Evolutionary conservation across 2,329 filamentous ascomycete species (phyloP).

Genomic region (Trichoderma hamatum): DNA sequence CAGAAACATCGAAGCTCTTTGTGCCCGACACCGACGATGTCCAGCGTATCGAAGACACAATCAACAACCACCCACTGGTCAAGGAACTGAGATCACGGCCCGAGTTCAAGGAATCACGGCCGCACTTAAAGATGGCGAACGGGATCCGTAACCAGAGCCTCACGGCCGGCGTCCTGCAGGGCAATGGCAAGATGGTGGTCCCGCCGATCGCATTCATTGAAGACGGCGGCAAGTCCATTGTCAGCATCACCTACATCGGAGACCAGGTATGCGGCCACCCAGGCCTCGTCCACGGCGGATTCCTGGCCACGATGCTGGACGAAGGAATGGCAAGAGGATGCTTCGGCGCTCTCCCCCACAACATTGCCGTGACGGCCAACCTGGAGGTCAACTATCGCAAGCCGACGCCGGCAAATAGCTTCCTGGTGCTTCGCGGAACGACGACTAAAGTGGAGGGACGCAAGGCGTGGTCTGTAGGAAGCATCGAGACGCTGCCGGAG

Average conservation of each 20-base stretch:
- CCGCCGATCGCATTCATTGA: conserved; percentile 80
- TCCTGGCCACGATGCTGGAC: conserved; percentile 90
- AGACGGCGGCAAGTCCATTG: conserved; percentile 66
- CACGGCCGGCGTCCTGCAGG: conserved; percentile 78
- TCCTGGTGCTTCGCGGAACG: conserved; percentile 75
- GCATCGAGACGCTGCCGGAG: conserved; percentile 75
- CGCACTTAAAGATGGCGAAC: conserved; percentile 82
- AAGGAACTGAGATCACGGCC: conserved; percentile 67
- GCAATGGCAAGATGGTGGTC: conserved; percentile 74
- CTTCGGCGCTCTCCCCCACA: conserved; percentile 84
- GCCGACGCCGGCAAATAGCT: conserved; percentile 74
- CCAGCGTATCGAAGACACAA: conserved; percentile 68
- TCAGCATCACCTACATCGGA: conserved; percentile 78
- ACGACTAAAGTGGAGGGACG: conserved; percentile 87
- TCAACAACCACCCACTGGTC: conserved; percentile 76
- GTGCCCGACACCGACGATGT: conserved; percentile 57
- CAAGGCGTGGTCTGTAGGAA: conserved; percentile 91
- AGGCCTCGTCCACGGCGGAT: conserved; percentile 85
- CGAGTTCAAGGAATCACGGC: conserved; percentile 74
- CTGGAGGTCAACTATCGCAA: conserved; percentile 81
- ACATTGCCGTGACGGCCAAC: conserved; percentile 83
- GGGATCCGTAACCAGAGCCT: conserved; percentile 72
- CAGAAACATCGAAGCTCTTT: conserved; percentile 72
- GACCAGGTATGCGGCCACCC: conserved; percentile 83
- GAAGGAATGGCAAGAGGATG: conserved; percentile 87